Evolutionary conservation across 345 rosid species (phyloP).

Genomic region (Gossypium rotundifolium): DNA sequence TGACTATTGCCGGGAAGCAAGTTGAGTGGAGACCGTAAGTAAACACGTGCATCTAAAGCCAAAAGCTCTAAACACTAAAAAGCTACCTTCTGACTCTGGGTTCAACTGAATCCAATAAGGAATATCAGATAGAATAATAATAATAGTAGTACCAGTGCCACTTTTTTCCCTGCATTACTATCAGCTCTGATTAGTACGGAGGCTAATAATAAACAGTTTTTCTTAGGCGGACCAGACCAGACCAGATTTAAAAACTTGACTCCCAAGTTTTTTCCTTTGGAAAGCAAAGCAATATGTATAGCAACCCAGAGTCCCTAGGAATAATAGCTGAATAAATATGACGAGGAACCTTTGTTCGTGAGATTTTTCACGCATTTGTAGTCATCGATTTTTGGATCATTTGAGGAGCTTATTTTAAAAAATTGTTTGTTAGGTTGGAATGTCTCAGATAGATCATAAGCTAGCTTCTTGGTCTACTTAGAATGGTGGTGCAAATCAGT

Average conservation of each 20-base stretch:
- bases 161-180: neutral
- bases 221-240: neutral
- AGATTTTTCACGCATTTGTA: neutral
- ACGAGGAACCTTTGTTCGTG: neutral
- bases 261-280: neutral
- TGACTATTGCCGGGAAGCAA: neutral
- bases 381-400: neutral
- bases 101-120: neutral
- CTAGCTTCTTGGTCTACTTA: neutral
- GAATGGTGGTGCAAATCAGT: neutral
- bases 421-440: neutral
- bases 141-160: too few relatives aligned
- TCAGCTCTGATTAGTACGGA: neutral
- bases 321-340: neutral
- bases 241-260: neutral
- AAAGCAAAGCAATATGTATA: neutral
- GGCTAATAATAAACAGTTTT: neutral
- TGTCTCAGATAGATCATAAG: neutral
- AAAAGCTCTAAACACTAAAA: neutral
- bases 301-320: neutral
- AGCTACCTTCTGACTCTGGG: neutral
- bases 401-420: neutral
- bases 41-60: neutral
- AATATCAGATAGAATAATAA: neutral
- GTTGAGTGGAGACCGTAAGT: neutral